Conservation (phyloP, 176 grass and related monocot species). For the Alloteropsis semialata region DNA sequence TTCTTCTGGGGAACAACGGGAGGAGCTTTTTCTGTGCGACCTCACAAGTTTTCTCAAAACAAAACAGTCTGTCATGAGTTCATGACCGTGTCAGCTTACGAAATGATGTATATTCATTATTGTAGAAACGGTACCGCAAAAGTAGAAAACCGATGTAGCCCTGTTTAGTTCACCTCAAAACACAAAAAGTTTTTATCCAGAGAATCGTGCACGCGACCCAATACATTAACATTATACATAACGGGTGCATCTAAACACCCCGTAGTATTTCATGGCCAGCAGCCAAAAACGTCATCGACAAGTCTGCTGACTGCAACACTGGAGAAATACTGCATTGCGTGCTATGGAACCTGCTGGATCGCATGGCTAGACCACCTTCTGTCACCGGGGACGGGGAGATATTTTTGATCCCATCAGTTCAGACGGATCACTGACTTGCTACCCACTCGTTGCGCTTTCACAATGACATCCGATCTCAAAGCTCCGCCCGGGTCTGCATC, state of each 20-base stretch:
- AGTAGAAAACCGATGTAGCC: not conserved
- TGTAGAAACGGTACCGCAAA: not conserved
- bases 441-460: not conserved
- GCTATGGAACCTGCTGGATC: constrained; percentile 2
- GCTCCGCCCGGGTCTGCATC: not conserved
- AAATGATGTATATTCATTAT: not conserved
- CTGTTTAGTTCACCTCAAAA: no score
- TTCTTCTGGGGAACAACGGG: not conserved
- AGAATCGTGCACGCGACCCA: no score
- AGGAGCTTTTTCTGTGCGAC: not conserved
- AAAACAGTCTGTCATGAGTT: not conserved
- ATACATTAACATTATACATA: no score
- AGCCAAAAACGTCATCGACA: no score
- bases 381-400: not conserved
- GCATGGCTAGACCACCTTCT: not conserved
- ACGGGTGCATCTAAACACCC: no score
- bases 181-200: no score
- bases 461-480: not conserved
- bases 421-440: not conserved
- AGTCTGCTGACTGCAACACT: not conserved
- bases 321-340: not conserved
- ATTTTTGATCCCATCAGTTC: not conserved
- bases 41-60: not conserved
- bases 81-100: not conserved
- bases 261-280: not conserved